Base-by-base conservation (phyloP, 768 basidiomycete species). In the Amanita polypyramis region DNA sequence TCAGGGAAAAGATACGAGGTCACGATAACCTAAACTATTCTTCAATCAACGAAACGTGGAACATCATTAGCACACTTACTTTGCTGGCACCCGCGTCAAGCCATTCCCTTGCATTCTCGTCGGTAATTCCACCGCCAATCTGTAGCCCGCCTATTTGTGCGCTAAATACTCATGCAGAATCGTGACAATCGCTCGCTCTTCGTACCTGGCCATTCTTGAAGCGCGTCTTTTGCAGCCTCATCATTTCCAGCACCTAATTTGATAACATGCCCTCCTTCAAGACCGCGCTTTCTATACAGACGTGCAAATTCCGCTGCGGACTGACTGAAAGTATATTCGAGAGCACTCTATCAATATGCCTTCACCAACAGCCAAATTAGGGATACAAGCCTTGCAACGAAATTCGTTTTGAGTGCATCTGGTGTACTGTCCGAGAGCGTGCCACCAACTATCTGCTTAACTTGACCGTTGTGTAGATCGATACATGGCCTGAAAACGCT, bases 361-460 rank as follows among this genome's bases (percentile, higher is more conserved):
- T 9, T 5, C 10, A 48, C 29, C 9, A 27, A 11, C 8, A 23
- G 25, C 20, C 7, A 35, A 14, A 49, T 37, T 19, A n/a, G 7
- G 4, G 34, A 7, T 29, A 70, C 78, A 56, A 56, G 84, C 94
- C 79, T 87, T 52, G 94, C 80, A 36, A 96, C 80, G 59, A 94
- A 98, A 63, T 99, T 98, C 17, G 90, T 94, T 62, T 76, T 77
- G 54, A 96, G 71, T 34, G 60, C 61, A 19, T 71, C 66, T 5
- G 85, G 77, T 29, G 75, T 61, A 19, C 63, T 56, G 43, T 90
- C 85, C 15, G 85, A 87, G 25, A 99, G 74, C 3, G 92, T 94
- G 3, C 94, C 91, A 36, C 96, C 96, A 11, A 99, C 89, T 47
- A 99, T 97, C 66, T 99, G 96, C 67, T 98, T 98, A 50, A 99